phyloP scores from a whole-genome alignment of 768 basidiomycete genomes.

The Psilocybe cyanescens region DNA sequence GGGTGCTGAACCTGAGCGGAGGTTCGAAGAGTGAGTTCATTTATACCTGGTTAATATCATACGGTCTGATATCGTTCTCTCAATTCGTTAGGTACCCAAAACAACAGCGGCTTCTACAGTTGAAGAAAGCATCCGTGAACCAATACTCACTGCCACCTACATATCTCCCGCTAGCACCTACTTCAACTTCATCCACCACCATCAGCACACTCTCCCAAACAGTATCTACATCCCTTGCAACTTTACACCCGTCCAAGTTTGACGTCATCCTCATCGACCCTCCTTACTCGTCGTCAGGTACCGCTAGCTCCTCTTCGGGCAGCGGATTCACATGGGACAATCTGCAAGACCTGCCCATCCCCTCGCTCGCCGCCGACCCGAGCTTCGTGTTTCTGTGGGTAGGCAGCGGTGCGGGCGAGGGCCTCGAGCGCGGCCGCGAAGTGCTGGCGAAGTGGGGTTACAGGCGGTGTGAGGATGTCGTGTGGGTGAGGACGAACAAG shows the following conservation, averaged over 20 bases:
- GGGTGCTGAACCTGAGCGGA: constrained; percentile 84
- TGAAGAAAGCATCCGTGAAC: constrained; percentile 83
- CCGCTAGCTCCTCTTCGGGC: constrained; percentile 63
- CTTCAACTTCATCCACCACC: constrained; percentile 64
- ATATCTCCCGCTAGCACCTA: constrained; percentile 62
- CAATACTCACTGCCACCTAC: constrained; percentile 71
- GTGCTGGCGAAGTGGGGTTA: constrained; percentile 94
- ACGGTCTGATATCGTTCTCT: not conserved
- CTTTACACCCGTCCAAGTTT: constrained; percentile 73
- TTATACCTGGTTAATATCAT: constrained; percentile 5
- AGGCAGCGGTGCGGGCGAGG: constrained; percentile 87
- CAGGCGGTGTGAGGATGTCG: constrained; percentile 94
- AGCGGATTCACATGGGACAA: constrained; percentile 78
- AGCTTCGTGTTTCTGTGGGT: constrained; percentile 97
- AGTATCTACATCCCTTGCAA: constrained; percentile 50
- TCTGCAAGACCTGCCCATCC: constrained; percentile 80
- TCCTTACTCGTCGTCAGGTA: constrained; percentile 63
- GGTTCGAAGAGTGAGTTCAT: constrained; percentile 90
- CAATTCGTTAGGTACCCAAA: constrained; percentile 82
- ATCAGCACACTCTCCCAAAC: not conserved
- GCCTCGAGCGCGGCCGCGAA: constrained; percentile 90
- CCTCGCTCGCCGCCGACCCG: constrained; percentile 85
- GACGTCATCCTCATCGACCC: constrained; percentile 93
- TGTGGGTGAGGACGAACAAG: constrained; percentile 95
- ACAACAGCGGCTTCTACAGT: constrained; percentile 78